Percentiles rank a stretch among this genome's conserved stretches.
These are phyloP conservation scores for Nymphaea colorata DNA, from an alignment of 164 flowering plant genomes.

Conservation along the genomic window DNA sequence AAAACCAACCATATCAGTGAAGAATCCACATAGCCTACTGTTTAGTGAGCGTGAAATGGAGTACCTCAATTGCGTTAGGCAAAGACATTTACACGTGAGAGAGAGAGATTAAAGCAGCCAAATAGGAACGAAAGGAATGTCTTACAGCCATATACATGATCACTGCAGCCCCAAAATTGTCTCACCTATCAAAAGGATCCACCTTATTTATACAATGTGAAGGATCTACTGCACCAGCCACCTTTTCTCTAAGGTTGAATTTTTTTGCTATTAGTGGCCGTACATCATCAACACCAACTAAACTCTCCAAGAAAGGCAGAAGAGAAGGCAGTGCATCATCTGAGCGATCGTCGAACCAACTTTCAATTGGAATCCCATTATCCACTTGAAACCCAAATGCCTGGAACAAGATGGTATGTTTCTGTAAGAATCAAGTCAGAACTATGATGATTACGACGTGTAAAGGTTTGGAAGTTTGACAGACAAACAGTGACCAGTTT, in stretches of 20 bases:
- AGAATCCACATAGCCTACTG: too few species aligned
- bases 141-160: not conserved
- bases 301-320: constrained; percentile 86
- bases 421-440: not conserved
- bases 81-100: too few species aligned
- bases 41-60: too few species aligned
- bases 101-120: too few species aligned
- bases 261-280: constrained; percentile 76
- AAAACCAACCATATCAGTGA: too few species aligned
- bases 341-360: constrained; percentile 92
- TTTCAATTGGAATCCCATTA: constrained; percentile 95
- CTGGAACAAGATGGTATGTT: constrained; percentile 18
- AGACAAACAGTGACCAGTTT: too few species aligned
- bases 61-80: too few species aligned
- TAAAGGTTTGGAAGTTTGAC: too few species aligned
- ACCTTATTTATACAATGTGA: constrained; percentile 17
- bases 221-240: constrained; percentile 67
- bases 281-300: constrained; percentile 82
- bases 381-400: constrained; percentile 99
- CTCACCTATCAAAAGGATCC: constrained; percentile 26
- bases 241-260: constrained; percentile 66
- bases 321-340: constrained; percentile 59
- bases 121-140: not conserved
- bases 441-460: not conserved
- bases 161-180: not conserved